A percentile compares a stretch with the other conserved stretches of the same genome.
Conservation (phyloP, 2,329 filamentous ascomycete species). For the Endoconidiophora laricicola region DNA sequence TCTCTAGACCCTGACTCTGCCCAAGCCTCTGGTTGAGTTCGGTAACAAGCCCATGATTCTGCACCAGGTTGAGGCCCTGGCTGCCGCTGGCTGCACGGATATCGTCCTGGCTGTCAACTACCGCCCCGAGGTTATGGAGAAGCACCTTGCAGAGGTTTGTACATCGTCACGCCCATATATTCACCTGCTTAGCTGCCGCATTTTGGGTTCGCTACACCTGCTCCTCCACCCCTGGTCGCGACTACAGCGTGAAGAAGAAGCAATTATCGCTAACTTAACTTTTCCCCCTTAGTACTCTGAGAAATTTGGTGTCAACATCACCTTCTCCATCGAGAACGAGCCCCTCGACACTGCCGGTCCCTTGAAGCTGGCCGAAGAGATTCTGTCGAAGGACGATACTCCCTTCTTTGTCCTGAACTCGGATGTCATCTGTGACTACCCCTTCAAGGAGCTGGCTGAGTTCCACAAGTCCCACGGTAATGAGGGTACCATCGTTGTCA, state of each 20-base stretch:
- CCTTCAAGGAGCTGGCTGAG: conserved; percentile 72
- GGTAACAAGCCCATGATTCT: conserved; percentile 98
- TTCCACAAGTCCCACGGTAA: conserved; percentile 91
- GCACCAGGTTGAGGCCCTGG: conserved; percentile 91
- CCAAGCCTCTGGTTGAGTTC: conserved; percentile 92
- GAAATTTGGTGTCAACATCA: conserved; percentile 84
- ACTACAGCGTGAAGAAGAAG: not conserved
- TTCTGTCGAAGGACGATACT: conserved; percentile 78
- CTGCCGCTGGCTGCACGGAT: conserved; percentile 85
- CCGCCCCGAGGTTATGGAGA: conserved; percentile 93
- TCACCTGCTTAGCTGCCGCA: not conserved
- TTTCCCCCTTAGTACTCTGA: conserved; percentile 50
- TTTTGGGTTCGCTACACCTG: too few species aligned
- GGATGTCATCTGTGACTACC: conserved; percentile 95
- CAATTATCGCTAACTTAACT: too few species aligned
- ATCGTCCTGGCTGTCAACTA: conserved; percentile 99
- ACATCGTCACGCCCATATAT: too few species aligned
- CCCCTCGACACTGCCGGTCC: conserved; percentile 89
- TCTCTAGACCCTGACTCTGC: conserved; percentile 75
- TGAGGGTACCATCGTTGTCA: conserved; percentile 95
- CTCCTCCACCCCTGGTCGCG: conserved; percentile 6
- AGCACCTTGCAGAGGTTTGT: conserved; percentile 70
- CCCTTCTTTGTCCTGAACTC: conserved; percentile 99
- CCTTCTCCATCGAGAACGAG: conserved; percentile 92
- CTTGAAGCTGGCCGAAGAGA: conserved; percentile 84